Conservation (phyloP, 1,284 basidiomycete species). For the Fomitopsis pinicola region DNA sequence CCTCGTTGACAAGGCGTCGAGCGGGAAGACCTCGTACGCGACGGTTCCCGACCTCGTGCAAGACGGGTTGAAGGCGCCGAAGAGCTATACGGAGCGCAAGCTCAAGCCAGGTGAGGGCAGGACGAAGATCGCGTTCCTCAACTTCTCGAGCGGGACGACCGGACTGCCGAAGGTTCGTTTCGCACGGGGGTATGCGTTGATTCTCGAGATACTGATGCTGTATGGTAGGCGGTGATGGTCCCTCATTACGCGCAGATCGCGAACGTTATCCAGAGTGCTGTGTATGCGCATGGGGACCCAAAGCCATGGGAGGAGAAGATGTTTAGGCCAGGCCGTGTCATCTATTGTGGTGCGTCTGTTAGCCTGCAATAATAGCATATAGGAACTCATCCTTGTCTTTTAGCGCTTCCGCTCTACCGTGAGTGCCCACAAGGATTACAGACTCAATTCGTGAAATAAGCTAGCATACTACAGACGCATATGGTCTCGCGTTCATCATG, state of each 20-base stretch:
- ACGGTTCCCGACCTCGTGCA: not conserved
- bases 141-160: conserved; percentile 79
- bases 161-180: conserved; percentile 69
- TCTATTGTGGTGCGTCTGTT: conserved; percentile 36
- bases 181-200: not conserved
- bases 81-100: conserved; percentile 37
- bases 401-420: conserved; percentile 35
- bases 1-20: conserved; percentile 36
- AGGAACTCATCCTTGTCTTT: not conserved
- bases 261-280: conserved; percentile 60
- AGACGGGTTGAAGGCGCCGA: conserved; percentile 7
- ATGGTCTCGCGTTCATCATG: conserved; percentile 64
- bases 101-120: conserved; percentile 58
- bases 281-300: conserved; percentile 31
- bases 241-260: conserved; percentile 50
- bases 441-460: too few relatives aligned
- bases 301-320: conserved; percentile 27
- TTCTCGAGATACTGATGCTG: not conserved
- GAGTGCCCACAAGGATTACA: conserved; percentile 6
- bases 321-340: conserved; percentile 52
- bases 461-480: conserved; percentile 49
- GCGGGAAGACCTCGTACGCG: not conserved
- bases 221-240: conserved; percentile 2
- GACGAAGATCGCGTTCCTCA: conserved; percentile 66
- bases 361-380: not conserved